These are phyloP conservation scores for Scortechinia acanthostroma DNA, from an alignment of 2,329 filamentous ascomycete genomes.

Conservation along the genomic window DNA sequence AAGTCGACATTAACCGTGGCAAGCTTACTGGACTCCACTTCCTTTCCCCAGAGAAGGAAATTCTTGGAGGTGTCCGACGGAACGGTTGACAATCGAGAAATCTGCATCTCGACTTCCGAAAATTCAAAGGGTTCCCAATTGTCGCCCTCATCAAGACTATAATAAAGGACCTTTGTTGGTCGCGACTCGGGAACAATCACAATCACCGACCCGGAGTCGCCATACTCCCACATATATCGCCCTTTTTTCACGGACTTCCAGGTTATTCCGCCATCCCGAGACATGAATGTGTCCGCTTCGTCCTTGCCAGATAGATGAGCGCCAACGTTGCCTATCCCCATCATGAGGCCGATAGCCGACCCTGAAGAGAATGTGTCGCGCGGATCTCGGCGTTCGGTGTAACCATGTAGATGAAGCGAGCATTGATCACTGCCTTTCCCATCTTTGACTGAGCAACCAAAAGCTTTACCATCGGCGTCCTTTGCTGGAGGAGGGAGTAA, in stretches of 20 bases:
- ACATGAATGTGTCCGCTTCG: constrained; percentile 84
- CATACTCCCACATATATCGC: constrained; percentile 85
- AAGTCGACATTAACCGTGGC: constrained; percentile 85
- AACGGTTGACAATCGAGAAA: constrained; percentile 79
- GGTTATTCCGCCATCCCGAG: constrained; percentile 77
- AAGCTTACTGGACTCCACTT: constrained; percentile 31
- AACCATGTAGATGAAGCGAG: constrained; percentile 86
- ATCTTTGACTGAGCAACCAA: constrained; percentile 50
- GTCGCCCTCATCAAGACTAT: constrained; percentile 74
- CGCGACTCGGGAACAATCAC: constrained; percentile 54
- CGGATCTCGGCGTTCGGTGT: constrained; percentile 80
- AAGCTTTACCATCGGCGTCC: constrained; percentile 66
- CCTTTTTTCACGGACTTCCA: constrained; percentile 86
- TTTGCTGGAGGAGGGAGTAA: constrained; percentile 66
- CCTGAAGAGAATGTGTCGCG: constrained; percentile 81
- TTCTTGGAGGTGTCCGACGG: constrained; percentile 84
- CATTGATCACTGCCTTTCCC: constrained; percentile 56
- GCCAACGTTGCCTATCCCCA: constrained; percentile 88
- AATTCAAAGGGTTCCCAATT: constrained; percentile 76
- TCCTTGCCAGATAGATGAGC: constrained; percentile 54
- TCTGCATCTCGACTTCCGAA: constrained; percentile 59
- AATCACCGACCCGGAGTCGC: constrained; percentile 87
- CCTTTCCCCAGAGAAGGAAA: constrained; percentile 80
- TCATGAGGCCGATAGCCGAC: constrained; percentile 82
- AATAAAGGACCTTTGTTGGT: constrained; percentile 59